Base-by-base conservation (phyloP, 768 basidiomycete species). In the Neoboletus magnificus region DNA sequence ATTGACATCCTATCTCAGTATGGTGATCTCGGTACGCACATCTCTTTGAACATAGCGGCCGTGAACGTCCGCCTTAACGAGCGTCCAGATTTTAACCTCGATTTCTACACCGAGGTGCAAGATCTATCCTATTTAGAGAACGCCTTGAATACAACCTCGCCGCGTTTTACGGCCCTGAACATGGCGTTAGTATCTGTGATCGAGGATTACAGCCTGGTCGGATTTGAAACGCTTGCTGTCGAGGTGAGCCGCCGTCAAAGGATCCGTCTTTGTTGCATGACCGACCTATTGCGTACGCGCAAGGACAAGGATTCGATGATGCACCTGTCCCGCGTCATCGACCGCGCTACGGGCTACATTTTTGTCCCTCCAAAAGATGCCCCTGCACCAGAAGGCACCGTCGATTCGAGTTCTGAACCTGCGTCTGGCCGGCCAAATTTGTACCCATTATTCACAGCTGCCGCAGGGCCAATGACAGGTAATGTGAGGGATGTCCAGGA, bases 21-120 rank as follows among this genome's bases (percentile, higher is more conserved):
- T 58, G 97, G 97, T 12, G 92, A 96, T 57, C 79, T 98, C 41
- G 91, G 95, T 95, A 63, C 44, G 81, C 68, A 5, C 10, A 46
- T 18, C n/a, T 47, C 18, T 44, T 43, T 18, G 16, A 33, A 15
- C 33, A n/a, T 30, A 33, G 37, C 25, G 35, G 49, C 20, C 50
- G 23, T n/a, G n/a, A 7, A 39, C n/a, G 20, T 5, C 22, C 10
- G 13, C 22, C 10, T 49, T 56, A 13, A 69, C 25, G 20, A 32
- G 29, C 6, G 27, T 8, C 36, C 62, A 97, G 96, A 96, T 42
- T 98, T 99, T 77, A 97, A 96, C 66, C 86, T 99, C 29, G 91
- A 93, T 61, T 99, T 91, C 71, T 98, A 98, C 71, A 98, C 97
- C 40, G 94, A 99, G 73, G 97, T 97, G 0, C 94, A 97, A 71